These are phyloP conservation scores for Pichia thaimueangensis DNA, from an alignment of 805 yeast species.

Conservation along the genomic window DNA sequence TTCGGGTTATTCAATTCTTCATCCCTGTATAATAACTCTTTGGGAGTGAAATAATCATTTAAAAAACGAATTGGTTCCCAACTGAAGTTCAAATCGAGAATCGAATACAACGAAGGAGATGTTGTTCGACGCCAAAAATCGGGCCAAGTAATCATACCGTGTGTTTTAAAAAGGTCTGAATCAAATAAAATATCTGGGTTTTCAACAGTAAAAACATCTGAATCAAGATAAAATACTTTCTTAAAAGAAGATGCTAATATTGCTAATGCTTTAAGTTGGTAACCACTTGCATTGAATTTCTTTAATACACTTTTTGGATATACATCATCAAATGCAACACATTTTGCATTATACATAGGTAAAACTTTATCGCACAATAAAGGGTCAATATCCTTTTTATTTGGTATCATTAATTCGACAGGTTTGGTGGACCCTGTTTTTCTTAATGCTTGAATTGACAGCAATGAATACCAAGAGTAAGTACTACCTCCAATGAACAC, in stretches of 20 bases:
- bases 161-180: constrained; percentile 37
- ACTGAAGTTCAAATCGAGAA: constrained; percentile 26
- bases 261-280: constrained; percentile 38
- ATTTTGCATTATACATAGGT: constrained; percentile 36
- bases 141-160: constrained; percentile 66
- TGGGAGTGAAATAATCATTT: constrained; percentile 24
- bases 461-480: constrained; percentile 36
- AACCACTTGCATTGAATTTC: constrained; percentile 27
- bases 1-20: constrained; percentile 24
- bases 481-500: constrained; percentile 41
- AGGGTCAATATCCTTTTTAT: constrained; percentile 12
- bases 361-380: constrained; percentile 31
- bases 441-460: constrained; percentile 36
- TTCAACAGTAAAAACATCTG: constrained; percentile 40
- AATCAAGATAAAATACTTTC: constrained; percentile 39
- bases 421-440: constrained; percentile 39
- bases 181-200: constrained; percentile 34
- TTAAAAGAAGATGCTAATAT: constrained; percentile 41
- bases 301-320: constrained; percentile 25
- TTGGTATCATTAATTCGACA: constrained; percentile 18
- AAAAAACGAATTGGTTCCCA: constrained; percentile 19
- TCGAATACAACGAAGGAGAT: constrained; percentile 49
- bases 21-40: constrained; percentile 25
- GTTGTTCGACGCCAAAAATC: constrained; percentile 71
- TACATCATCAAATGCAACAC: constrained; percentile 34